A percentile compares a stretch with the other conserved stretches of the same genome.
phyloP scores from a whole-genome alignment of 2,329 filamentous ascomycete genomes.

The Xylariaceae sp. region DNA sequence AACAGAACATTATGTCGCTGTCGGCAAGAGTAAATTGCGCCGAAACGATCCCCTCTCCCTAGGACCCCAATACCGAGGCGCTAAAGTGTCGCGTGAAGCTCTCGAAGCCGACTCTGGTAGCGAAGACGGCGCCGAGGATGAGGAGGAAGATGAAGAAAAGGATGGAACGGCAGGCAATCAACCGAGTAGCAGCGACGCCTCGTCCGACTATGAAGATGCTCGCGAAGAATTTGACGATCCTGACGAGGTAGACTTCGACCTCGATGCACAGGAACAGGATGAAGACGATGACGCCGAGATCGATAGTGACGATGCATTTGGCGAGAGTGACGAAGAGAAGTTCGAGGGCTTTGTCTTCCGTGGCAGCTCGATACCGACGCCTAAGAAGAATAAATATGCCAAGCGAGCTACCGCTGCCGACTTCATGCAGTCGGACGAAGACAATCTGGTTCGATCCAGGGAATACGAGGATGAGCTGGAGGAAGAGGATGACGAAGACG shows the following conservation, averaged over 20 bases:
- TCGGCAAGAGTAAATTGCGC: constrained; percentile 72
- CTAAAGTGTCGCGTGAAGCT: constrained; percentile 66
- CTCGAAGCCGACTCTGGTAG: constrained; percentile 43
- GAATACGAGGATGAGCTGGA: not conserved
- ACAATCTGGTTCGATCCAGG: constrained; percentile 13
- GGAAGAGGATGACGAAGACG: constrained; percentile 21
- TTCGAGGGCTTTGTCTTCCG: constrained; percentile 71
- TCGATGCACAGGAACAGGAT: constrained; percentile 38
- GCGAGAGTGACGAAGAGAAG: constrained; percentile 77
- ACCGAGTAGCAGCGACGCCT: constrained; percentile 38
- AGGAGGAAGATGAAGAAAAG: constrained; percentile 43
- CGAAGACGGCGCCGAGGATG: constrained; percentile 38
- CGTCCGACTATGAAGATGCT: constrained; percentile 32
- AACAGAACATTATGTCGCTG: constrained; percentile 78
- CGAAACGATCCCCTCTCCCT: constrained; percentile 67
- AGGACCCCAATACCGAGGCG: constrained; percentile 77
- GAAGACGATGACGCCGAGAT: constrained; percentile 57
- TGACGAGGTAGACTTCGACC: constrained; percentile 52
- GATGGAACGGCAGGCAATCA: constrained; percentile 45
- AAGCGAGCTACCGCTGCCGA: constrained; percentile 53
- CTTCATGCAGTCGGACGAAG: constrained; percentile 50
- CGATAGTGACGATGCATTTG: constrained; percentile 69
- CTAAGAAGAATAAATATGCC: constrained; percentile 30
- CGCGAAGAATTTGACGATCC: constrained; percentile 50
- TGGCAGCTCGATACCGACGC: constrained; percentile 53